Base-by-base conservation (phyloP, 768 basidiomycete genomes). In the Suillus americanus region DNA sequence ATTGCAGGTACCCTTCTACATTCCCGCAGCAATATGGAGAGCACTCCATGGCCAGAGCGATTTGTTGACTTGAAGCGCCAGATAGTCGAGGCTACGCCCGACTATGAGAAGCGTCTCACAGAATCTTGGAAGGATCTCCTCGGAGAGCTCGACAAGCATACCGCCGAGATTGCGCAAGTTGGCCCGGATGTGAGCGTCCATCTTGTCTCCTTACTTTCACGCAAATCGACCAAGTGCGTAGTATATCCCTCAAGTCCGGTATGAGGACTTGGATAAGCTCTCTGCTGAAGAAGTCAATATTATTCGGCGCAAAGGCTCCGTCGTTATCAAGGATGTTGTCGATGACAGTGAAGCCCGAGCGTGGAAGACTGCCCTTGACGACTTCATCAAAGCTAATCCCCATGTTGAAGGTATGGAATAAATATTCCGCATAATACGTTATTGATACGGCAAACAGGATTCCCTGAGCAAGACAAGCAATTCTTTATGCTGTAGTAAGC, bases 401-500 rank as follows among this genome's bases (percentile, higher is more conserved):
- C 79, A 78, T 41, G 82, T 81, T 5, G 78, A 84, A 71, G 90
- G 88, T 85, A 37, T 41, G 71, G 35, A 54, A 33, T 50, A 18
- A 23, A 33, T 13, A 7, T 9, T 12, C n/a, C 48, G n/a, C 12
- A n/a, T 64, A 41, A 59, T 20, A 12, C 5, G 14, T 59, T 56
- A 56, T 62, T 3, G 56, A 59, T 28, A 18, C 25, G 40, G 18
- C 25, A 28, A 20, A 25, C 51, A 89, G 87, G 88, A 16, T 62
- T 80, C 40, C 88, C 89, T 1, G 79, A 65, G 7, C 66, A 81
- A 23, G 77, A 91, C 68, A 90, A 88, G 61, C 89, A 91, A 68
- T 91, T 92, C 75, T 91, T 88, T 75, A 78, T 86, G 71, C 83
- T 91, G 53, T 91, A 90, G 89, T 89, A 70, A 61, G 85, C 79